phyloP scores from a whole-genome alignment of 805 yeast genomes.

The Barnettozyma siamensis region DNA sequence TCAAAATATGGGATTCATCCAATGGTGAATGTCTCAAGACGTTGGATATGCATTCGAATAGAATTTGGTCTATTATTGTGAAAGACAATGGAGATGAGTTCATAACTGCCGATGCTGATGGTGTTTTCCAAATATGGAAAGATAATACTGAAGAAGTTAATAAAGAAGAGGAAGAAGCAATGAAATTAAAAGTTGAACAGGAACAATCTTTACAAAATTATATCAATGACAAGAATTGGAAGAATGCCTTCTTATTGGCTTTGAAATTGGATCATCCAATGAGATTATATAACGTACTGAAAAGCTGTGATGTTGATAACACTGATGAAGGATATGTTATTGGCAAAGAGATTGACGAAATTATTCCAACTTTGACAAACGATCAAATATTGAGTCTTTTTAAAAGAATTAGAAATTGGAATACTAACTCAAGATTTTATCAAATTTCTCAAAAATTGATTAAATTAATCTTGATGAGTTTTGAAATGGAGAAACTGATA shows the following conservation, averaged over 20 bases:
- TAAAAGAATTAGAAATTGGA: conserved; percentile 89
- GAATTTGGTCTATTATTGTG: conserved; percentile 85
- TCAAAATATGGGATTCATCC: conserved; percentile 82
- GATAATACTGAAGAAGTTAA: conserved; percentile 78
- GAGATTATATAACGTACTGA: conserved; percentile 74
- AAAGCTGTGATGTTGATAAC: conserved; percentile 45
- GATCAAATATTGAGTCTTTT: conserved; percentile 59
- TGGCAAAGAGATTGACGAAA: conserved; percentile 52
- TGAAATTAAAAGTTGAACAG: conserved; percentile 63
- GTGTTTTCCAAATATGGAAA: conserved; percentile 81
- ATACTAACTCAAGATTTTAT: conserved; percentile 77
- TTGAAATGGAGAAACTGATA: conserved; percentile 49
- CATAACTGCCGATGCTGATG: conserved; percentile 92
- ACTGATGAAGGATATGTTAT: conserved; percentile 27
- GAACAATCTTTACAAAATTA: conserved; percentile 82
- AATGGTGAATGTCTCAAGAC: conserved; percentile 79
- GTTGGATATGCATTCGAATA: conserved; percentile 86
- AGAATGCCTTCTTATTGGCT: conserved; percentile 81
- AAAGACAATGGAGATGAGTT: conserved; percentile 62
- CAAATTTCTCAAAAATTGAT: conserved; percentile 75
- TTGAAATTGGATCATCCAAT: conserved; percentile 85
- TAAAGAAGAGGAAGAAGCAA: conserved; percentile 43
- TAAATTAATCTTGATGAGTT: conserved; percentile 52
- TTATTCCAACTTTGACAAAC: conserved; percentile 50
- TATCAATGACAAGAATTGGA: conserved; percentile 72